phyloP scores from a whole-genome alignment of 176 grass and related monocot species.

The Avena sativa region DNA sequence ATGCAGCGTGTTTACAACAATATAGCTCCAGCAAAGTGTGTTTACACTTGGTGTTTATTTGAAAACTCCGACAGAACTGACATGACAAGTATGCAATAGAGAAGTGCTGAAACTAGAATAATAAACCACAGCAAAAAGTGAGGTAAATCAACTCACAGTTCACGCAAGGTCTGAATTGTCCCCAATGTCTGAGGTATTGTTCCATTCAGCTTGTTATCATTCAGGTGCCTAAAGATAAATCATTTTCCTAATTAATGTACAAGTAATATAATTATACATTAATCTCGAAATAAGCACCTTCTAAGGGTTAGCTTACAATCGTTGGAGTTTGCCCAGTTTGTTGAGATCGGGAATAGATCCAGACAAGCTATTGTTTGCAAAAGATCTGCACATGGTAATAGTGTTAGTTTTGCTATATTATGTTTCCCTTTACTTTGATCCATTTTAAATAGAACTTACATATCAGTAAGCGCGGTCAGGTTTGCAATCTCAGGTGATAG shows the following conservation, averaged over 20 bases:
- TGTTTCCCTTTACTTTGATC: slow-evolving; percentile 31
- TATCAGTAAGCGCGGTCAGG: slow-evolving; percentile 73
- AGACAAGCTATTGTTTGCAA: slow-evolving; percentile 72
- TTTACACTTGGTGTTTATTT: not conserved
- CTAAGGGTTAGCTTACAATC: slow-evolving; percentile 60
- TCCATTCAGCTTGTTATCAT: slow-evolving; percentile 77
- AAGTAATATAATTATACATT: slow-evolving; percentile 12
- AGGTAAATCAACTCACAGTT: slow-evolving; percentile 72
- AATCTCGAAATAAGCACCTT: not conserved
- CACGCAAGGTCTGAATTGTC: slow-evolving; percentile 45
- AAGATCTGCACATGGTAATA: slow-evolving; percentile 62
- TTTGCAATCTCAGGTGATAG: slow-evolving; percentile 67
- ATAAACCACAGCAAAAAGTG: slow-evolving; percentile 35
- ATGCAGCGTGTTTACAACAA: not conserved
- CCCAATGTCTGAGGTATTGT: slow-evolving; percentile 63
- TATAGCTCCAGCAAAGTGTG: not conserved
- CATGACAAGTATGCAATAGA: not conserved
- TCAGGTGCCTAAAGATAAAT: slow-evolving; percentile 73
- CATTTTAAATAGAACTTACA: slow-evolving; percentile 59
- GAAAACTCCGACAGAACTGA: not conserved
- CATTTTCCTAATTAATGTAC: slow-evolving; percentile 23
- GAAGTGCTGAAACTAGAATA: slow-evolving; percentile 2
- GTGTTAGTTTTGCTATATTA: slow-evolving; percentile 43
- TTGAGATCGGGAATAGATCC: slow-evolving; percentile 79
- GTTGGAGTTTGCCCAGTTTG: slow-evolving; percentile 58